Base-by-base conservation (phyloP, 805 yeast species). In the Wickerhamiella vanderwaltii region DNA sequence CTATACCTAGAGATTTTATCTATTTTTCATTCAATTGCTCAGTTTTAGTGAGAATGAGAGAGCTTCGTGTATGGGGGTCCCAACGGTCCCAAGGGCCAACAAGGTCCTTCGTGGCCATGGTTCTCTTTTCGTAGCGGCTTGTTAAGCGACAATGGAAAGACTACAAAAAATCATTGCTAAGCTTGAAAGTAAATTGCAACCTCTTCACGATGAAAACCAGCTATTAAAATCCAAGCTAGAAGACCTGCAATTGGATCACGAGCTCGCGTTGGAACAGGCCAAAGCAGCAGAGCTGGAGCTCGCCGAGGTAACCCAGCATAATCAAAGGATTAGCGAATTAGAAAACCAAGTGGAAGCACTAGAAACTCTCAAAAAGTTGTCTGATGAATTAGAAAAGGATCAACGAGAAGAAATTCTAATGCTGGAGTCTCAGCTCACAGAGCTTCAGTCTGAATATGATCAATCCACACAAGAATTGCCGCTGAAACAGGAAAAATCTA, bases 331-430 rank as follows among this genome's bases (percentile, higher is more conserved):
- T 5, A 48, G 47, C 2, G 56, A 52, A n/a, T 56, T 75, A 16
- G 55, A 63, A 24, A 47, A 48, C 3, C 63, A 72, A 0, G 59
- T 75, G 1, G 62, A 61, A 1, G 80, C 77, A 17, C 57, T 75
- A 25, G 72, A 67, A 34, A 75, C 71, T 38, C 51, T 77, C 16
- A 71, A 71, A 44, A 70, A 67, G 35, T 51, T 77, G 7, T 73
- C 72, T 44, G 69, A 64, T 41, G 71, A 71, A 41, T 56, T 76
- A 23, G 78, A 74, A 42, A 65, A 64, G 9, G 59, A 56, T 31
- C 75, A 69, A 41, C 22, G 51, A 1, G 64, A 58, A 17, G 56
- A 69, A 0, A 76, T 73, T 47, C 43, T 51, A 13, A 71, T 69
- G 29, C 57, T 74, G 16, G 51, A 56, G 13, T 44, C 47, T 2